Evolutionary conservation across 805 yeast species (phyloP), one percentile per base, ranked within the genome.

Genomic region (Cyberlindnera xishuangbannaensis): DNA sequence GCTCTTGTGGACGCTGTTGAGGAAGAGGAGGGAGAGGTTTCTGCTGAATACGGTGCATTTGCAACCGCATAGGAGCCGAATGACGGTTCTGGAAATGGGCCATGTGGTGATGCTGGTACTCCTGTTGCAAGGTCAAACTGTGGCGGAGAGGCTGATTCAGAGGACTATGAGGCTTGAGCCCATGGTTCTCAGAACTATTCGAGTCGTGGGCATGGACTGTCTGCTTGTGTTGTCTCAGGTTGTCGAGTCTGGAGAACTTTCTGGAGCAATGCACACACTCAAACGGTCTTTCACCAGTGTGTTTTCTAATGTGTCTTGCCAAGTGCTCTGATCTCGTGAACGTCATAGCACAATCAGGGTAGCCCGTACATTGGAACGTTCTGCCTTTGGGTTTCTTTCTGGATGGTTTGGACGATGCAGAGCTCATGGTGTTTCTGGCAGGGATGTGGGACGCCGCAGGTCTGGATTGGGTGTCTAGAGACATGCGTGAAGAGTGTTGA

Each of bases 271-370:
- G 82, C 30, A 80, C 81, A 57, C 97, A 87, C 34, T 83, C 76
- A 56, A 86, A 87, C 3, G 97, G 97, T 37, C 95, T 67, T 56
- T 87, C 97, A 27, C 96, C 97, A 1, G 96, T 88, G 56, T 87
- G 97, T 50, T 87, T 88, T 38, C 96, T 65, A 34, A 88, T 81
- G 61, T 87, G 97, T 39, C 97, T 68, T 2, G 95, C 95, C 46
- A 87, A 68, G 59, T 88, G 97, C 55, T 88, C 97, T 7, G 92
- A 80, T 31, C 97, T 67, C 3, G 95, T 83, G 58, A 87, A 87
- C 6, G 88, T 72, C 95, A 88, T 87, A 36, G 64, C 66, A 59
- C 97, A 87, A 45, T 81, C 87, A 15, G 85, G 85, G 53, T 72
- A 88, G 3, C 95, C 95, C 1, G 81, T 64, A 58, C 97, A 87